Evolutionary conservation across 2,329 filamentous ascomycete species (phyloP), one percentile per base, ranked within the genome.

Genomic region (Furcasterigmium sp.): DNA sequence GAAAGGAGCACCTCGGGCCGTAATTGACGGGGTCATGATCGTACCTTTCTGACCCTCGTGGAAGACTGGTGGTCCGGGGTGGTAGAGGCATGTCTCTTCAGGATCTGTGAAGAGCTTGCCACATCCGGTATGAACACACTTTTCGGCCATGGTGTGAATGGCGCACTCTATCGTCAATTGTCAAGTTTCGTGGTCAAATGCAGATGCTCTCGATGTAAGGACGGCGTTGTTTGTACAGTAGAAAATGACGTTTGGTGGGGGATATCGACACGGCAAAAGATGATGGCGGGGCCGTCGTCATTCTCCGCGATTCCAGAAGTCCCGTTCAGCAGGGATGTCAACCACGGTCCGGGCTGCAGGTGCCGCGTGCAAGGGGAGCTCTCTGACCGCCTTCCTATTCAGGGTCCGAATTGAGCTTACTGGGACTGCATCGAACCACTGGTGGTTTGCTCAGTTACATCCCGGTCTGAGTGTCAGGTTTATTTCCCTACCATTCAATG

Each of bases 21-120:
- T n/a, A n/a, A n/a, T n/a, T n/a, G n/a, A n/a, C n/a, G n/a, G n/a
- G n/a, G n/a, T n/a, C n/a, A n/a, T n/a, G n/a, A n/a, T 44, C n/a
- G 28, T 72, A 95, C 91, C 93, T 82, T 98, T 97, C 69, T 96
- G 91, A 48, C 93, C 93, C 70, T 98, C 93, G 64, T 97, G 93
- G 65, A 98, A 98, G 62, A 93, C 76, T 37, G 93, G 93, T 51
- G 91, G 88, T 44, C 91, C 91, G 35, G 91, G 89, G 68, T 98
- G 93, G 70, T 96, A 97, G 55, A 80, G 70, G 69, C 93, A 98
- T 53, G 83, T 76, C 64, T 95, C 91, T 34, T 88, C 80, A 9
- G 83, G 68, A 63, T 96, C 85, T 39, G 83, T 82, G 66, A 89
- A 97, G 51, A 74, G 67, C 75, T 96, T 97, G 57, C 86, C 89